These are phyloP conservation scores for Globisporangium nagaii DNA, from an alignment of 352 stramenopile genomes.

Conservation along the genomic window DNA sequence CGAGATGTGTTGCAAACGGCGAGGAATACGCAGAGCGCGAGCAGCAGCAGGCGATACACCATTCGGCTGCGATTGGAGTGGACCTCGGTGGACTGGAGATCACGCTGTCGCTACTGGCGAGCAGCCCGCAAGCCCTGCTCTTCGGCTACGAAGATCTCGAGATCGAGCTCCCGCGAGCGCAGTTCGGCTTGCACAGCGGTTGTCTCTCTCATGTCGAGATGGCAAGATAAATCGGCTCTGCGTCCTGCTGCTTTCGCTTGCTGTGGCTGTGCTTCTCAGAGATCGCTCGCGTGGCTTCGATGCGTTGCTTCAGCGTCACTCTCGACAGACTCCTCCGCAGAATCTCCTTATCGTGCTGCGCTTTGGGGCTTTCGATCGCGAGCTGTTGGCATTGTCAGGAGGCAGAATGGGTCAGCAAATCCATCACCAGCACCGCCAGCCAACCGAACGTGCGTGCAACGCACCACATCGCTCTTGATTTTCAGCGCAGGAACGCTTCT, in stretches of 20 bases:
- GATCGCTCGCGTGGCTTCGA: slow-evolving; percentile 14
- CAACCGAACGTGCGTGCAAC: neutral
- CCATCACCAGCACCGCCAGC: neutral
- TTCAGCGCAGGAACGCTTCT: slow-evolving; percentile 14
- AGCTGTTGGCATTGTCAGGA: neutral
- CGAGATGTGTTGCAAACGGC: no score
- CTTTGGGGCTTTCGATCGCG: neutral
- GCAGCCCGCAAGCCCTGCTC: slow-evolving; percentile 7
- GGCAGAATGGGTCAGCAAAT: neutral
- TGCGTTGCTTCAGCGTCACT: slow-evolving; percentile 48
- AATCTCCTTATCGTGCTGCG: slow-evolving; percentile 35
- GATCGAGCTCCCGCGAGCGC: slow-evolving; percentile 21
- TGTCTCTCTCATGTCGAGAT: slow-evolving; percentile 70
- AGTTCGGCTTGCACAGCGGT: slow-evolving; percentile 35
- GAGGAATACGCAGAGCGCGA: no score
- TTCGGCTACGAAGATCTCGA: slow-evolving; percentile 43
- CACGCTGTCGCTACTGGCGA: slow-evolving; percentile 26
- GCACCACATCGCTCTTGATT: slow-evolving; percentile 7
- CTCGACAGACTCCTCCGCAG: slow-evolving; percentile 53
- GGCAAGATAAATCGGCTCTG: slow-evolving; percentile 35
- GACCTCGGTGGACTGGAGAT: slow-evolving; percentile 39
- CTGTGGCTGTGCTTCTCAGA: slow-evolving; percentile 1
- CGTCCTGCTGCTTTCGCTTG: slow-evolving; percentile 10
- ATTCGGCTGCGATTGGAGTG: slow-evolving; percentile 46
- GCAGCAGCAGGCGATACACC: slow-evolving; percentile 8